Base-by-base conservation (phyloP, 1,284 basidiomycete species). In the Moesziomyces sp. region DNA sequence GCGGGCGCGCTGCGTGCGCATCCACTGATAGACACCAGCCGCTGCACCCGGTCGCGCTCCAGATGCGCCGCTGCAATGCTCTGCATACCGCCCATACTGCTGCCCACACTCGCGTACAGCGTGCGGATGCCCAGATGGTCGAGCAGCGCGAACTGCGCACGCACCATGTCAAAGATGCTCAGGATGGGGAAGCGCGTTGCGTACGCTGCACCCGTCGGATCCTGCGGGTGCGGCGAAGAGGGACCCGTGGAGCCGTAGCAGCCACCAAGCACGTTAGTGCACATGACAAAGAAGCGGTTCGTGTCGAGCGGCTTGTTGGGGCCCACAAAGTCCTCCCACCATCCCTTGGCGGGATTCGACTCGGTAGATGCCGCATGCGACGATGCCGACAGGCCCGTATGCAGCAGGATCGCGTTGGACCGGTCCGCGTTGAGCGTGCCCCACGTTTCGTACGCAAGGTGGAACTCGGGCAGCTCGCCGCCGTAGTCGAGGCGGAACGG, bases 301-400 rank as follows among this genome's bases (percentile, higher is more conserved):
- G 96, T 98, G 86, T 99, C 97, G 38, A 99, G 88, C 3, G 94
- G 90, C 55, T 81, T 83, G 62, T 93, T 93, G 2, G 95, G 94
- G 0, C 97, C 96, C 67, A 99, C 94, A 85, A 98, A 99, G 78
- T 92, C 92, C 85, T 99, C 92, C 96, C 96, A 99, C 97, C 96
- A 99, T 6, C 97, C 96, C 23, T 90, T 88, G 0, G 92, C 86
- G 0, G 93, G 89, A 75, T 97, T 97, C 13, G 88, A 85, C 2
- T 88, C 84, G 0, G 92, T 92, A 13, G 92, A 92, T 0, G 94
- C 94, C 1, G 97, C 96, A 86, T 99, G 96, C 0, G 94, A 97
- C 2, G 93, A 95, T 0, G 96, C 96, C 2, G 92, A 94, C 3
- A 99, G 88, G 24, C 96, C 96, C 0, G 96, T 99, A 82, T 98